Evolutionary conservation across 2,329 filamentous ascomycete species (phyloP).

Genomic region (Fusarium burgessii): DNA sequence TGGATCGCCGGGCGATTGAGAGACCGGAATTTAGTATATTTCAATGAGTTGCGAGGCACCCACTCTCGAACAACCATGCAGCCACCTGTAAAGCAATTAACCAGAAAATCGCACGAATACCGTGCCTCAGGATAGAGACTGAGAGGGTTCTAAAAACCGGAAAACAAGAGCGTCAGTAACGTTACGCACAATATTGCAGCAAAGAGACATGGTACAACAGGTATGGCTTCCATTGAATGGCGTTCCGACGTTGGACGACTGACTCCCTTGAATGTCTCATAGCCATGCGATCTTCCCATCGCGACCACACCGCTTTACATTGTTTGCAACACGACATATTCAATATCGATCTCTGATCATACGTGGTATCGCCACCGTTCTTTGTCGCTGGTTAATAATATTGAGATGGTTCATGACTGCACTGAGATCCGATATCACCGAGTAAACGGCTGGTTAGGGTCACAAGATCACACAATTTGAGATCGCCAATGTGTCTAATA

Average conservation of each 20-base stretch:
- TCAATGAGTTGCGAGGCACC: neutral
- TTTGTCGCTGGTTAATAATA: neutral
- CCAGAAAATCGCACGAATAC: neutral
- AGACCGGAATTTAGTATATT: neutral
- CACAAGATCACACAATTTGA: neutral
- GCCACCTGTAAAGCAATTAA: neutral
- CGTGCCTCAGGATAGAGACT: neutral
- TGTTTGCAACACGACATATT: neutral
- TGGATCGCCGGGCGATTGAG: neutral
- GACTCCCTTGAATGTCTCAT: constrained; percentile 35
- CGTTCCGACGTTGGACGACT: constrained; percentile 24
- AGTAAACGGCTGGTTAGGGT: neutral
- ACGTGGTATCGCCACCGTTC: neutral
- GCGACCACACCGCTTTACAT: constrained; percentile 27
- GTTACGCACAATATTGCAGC: neutral
- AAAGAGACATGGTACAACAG: constrained; percentile 13
- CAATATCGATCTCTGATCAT: neutral
- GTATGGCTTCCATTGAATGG: constrained; percentile 3
- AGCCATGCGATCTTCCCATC: constrained; percentile 14
- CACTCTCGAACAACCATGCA: neutral
- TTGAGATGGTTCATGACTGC: too few species aligned
- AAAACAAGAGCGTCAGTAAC: neutral
- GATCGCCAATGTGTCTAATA: neutral
- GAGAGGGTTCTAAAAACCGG: neutral
- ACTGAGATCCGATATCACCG: too few species aligned